phyloP scores from a whole-genome alignment of 805 yeast genomes.

The Lachancea waltii region DNA sequence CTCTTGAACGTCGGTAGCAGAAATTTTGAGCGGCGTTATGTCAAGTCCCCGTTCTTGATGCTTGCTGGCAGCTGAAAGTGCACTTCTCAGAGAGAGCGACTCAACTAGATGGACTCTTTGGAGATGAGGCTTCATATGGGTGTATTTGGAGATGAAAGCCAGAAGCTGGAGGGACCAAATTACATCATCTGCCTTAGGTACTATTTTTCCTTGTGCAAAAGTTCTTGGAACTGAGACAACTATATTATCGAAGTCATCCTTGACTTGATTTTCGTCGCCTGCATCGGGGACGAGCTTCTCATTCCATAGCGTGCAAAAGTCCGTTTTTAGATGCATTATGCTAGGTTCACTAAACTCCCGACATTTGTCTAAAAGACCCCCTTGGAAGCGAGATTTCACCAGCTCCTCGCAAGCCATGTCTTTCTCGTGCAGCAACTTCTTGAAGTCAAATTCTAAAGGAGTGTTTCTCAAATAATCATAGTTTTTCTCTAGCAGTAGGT shows the following conservation, averaged over 20 bases:
- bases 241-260: constrained; percentile 7
- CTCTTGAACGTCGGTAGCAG: no score
- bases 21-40: constrained; percentile 5
- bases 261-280: not conserved
- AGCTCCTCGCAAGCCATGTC: not conserved
- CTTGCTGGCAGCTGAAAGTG: constrained; percentile 3
- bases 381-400: not conserved
- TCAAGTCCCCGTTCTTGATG: constrained; percentile 3
- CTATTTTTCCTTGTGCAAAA: constrained; percentile 62
- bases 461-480: constrained; percentile 26
- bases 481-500: constrained; percentile 39
- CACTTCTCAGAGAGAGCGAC: constrained; percentile 44
- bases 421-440: not conserved
- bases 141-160: constrained; percentile 90
- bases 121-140: constrained; percentile 64
- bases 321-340: constrained; percentile 3
- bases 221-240: constrained; percentile 41
- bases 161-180: constrained; percentile 87
- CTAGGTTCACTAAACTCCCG: constrained; percentile 1
- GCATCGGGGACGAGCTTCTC: not conserved
- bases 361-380: not conserved
- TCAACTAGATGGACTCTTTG: constrained; percentile 74
- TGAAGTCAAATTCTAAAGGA: constrained; percentile 3
- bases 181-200: constrained; percentile 89
- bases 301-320: constrained; percentile 3